These are phyloP conservation scores for Suillus luteus DNA, from an alignment of 768 basidiomycete genomes.

Conservation along the genomic window DNA sequence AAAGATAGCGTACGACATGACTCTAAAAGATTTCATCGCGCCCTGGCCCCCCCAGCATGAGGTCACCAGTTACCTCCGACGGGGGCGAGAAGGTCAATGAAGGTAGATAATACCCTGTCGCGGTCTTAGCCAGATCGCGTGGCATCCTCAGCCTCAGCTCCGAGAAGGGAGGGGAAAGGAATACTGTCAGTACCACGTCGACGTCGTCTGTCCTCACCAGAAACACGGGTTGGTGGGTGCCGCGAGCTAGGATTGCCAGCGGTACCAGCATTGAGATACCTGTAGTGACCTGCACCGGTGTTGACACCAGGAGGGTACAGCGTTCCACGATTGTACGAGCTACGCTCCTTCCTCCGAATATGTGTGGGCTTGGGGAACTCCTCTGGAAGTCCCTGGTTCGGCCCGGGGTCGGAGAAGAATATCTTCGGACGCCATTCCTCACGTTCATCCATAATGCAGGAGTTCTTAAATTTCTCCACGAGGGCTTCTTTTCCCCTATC, in stretches of 20 bases:
- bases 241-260: conserved; percentile 20
- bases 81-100: not conserved
- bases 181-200: conserved; percentile 8
- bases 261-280: conserved; percentile 27
- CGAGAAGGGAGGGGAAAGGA: conserved; percentile 1
- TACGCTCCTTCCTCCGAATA: conserved; percentile 79
- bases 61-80: not conserved
- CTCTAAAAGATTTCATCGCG: not conserved
- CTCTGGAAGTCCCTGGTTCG: conserved; percentile 71
- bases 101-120: not conserved
- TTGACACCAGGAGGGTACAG: conserved; percentile 57
- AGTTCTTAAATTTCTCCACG: conserved; percentile 92
- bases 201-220: conserved; percentile 10
- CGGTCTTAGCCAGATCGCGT: not conserved
- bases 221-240: conserved; percentile 19
- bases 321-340: conserved; percentile 73
- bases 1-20: conserved; percentile 5
- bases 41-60: not conserved
- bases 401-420: conserved; percentile 72
- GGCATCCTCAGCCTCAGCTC: conserved; percentile 3
- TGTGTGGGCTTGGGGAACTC: conserved; percentile 85
- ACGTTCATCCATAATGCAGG: conserved; percentile 85
- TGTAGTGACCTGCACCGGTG: conserved; percentile 27
- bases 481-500: conserved; percentile 84
- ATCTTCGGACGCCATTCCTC: conserved; percentile 85